These are phyloP conservation scores for Sanghuangporus baumii DNA, from an alignment of 1,284 basidiomycete species.

Conservation along the genomic window DNA sequence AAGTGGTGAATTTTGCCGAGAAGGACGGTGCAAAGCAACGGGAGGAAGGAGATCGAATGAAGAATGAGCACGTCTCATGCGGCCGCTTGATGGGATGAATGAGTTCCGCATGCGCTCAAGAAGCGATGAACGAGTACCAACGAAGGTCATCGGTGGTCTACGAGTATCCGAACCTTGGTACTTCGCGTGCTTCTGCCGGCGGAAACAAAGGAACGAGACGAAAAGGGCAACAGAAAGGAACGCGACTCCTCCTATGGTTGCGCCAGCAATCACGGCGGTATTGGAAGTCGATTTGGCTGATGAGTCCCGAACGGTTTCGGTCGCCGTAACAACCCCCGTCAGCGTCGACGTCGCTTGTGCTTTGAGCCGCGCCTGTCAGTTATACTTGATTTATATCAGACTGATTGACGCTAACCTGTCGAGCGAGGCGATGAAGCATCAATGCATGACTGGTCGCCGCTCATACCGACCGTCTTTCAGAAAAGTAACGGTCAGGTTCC, in stretches of 20 bases:
- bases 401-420: conserved; percentile 21
- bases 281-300: conserved; percentile 14
- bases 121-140: conserved; percentile 9
- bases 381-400: neutral
- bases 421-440: conserved; percentile 47
- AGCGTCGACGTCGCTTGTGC: conserved; percentile 14
- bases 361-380: neutral
- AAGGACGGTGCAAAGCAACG: neutral
- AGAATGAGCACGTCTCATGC: conserved; percentile 7
- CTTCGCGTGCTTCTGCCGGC: conserved; percentile 31
- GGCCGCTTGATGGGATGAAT: conserved; percentile 2
- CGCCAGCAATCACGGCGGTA: conserved; percentile 48
- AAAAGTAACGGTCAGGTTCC: neutral
- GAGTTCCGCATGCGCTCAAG: conserved; percentile 11
- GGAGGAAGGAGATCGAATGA: conserved; percentile 15
- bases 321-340: conserved; percentile 20
- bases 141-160: conserved; percentile 1
- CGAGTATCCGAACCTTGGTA: neutral
- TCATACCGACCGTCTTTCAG: conserved; percentile 35
- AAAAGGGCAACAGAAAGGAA: conserved; percentile 45
- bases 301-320: conserved; percentile 2
- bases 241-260: conserved; percentile 51
- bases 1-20: neutral
- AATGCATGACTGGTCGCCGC: conserved; percentile 50
- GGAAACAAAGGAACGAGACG: conserved; percentile 44